A percentile compares a stretch with the other conserved stretches of the same genome.
phyloP scores from a whole-genome alignment of 2,329 filamentous ascomycete genomes.

The Hypoxylon sp. region DNA sequence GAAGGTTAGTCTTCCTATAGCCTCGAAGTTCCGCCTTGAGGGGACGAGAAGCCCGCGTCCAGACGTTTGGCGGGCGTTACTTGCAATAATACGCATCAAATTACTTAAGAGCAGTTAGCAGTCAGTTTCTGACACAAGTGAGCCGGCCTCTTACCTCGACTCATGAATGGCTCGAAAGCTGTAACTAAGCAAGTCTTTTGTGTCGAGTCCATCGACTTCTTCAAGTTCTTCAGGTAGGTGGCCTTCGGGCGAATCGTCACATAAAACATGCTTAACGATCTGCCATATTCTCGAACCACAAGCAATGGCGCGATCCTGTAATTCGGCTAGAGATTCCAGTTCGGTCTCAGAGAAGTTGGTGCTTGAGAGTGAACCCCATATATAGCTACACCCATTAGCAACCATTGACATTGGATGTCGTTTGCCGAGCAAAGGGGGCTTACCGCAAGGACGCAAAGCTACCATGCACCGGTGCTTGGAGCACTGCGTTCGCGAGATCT shows the following conservation, averaged over 20 bases:
- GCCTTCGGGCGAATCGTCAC: conserved; percentile 94
- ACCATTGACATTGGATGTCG: not conserved
- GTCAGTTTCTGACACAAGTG: not conserved
- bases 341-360: conserved; percentile 55
- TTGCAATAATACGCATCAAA: conserved; percentile 72
- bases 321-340: conserved; percentile 50
- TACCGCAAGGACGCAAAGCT: conserved; percentile 75
- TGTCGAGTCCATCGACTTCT: conserved; percentile 76
- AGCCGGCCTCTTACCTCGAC: conserved; percentile 72
- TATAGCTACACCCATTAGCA: conserved; percentile 55
- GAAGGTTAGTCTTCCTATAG: conserved; percentile 80
- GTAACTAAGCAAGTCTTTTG: conserved; percentile 92
- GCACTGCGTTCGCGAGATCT: conserved; percentile 74
- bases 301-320: conserved; percentile 68
- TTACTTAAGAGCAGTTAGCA: conserved; percentile 65
- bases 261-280: conserved; percentile 80
- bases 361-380: conserved; percentile 64
- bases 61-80: conserved; percentile 63
- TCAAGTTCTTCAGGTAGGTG: conserved; percentile 82
- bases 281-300: conserved; percentile 80
- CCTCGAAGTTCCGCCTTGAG: conserved; percentile 66
- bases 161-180: conserved; percentile 97
- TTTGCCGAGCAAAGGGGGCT: conserved; percentile 30
- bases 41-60: conserved; percentile 60
- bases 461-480: conserved; percentile 75